Base-by-base conservation (phyloP, 2,329 filamentous ascomycete species). In the Botrytis pseudocinerea region DNA sequence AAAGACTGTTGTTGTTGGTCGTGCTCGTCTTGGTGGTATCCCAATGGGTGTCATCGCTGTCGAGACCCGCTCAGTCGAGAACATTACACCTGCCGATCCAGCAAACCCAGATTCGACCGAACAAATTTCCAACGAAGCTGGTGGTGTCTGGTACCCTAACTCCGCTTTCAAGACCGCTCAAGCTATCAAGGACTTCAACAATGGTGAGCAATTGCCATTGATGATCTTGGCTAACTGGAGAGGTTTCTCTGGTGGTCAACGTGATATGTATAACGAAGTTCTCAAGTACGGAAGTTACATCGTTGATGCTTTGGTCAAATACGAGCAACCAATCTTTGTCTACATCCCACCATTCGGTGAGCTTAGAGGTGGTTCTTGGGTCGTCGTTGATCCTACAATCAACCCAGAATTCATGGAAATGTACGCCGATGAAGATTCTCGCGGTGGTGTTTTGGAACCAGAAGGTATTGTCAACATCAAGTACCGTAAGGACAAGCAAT, bases 201-300 rank as follows among this genome's bases (percentile, higher is more conserved):
- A 97, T 78, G 96, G 96, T 82, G 96, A 99, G 85, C 96, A 99
- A 86, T 88, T 99, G 81, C 96, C 96, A 73, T 87, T 99, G 77
- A 98, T 99, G 94, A 99, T 99, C 82, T 90, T 99, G 76, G 96
- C 96, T 85, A 99, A 99, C 89, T 99, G 96, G 96, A 92, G 96
- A 90, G 96, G 96, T 87, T 99, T 99, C 93, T 99, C 96, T 78
- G 96, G 96, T 87, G 96, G 96, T 77, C 96, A 99, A 85, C 94
- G 95, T 79, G 96, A 99, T 85, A 99, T 99, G 96, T 99, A 97
- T 90, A 98, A 98, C 86, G 96, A 99, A 85, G 96, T 99, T 25
- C 90, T 99, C 84, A 99, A 99, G 88, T 99, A 99, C 81, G 96
- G 96, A 82, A 98, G 95, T 28, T 98, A 96, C 88, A 99, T 99